These are phyloP conservation scores for Venturia effusa DNA, from an alignment of 2,329 filamentous ascomycete species.

Conservation along the genomic window DNA sequence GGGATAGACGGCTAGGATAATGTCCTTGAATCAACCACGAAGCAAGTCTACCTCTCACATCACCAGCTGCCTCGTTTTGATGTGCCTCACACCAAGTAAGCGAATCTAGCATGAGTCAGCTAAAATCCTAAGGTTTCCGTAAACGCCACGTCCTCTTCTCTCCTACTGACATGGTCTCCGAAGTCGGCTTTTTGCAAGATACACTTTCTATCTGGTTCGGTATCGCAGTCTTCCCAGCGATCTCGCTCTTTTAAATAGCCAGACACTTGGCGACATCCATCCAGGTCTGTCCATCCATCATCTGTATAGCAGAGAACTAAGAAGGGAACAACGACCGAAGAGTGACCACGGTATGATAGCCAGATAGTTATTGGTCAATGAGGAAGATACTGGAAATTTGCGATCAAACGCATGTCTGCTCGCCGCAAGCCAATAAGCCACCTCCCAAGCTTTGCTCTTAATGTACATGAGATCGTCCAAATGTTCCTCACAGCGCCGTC, in stretches of 20 bases:
- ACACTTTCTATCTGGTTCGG: too few relatives aligned
- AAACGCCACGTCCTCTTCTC: too few relatives aligned
- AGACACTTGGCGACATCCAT: too few relatives aligned
- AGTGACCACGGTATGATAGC: too few relatives aligned
- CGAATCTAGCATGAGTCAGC: too few relatives aligned
- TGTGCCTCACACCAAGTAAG: too few relatives aligned
- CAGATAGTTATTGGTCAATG: background rate
- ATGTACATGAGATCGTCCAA: background rate
- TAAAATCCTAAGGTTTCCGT: too few relatives aligned
- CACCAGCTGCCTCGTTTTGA: background rate
- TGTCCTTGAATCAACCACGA: background rate
- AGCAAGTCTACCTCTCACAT: background rate
- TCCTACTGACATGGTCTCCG: too few relatives aligned
- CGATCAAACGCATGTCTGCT: background rate
- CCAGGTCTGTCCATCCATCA: too few relatives aligned
- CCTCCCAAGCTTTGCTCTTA: background rate
- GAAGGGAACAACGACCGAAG: too few relatives aligned
- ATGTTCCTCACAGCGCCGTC: background rate
- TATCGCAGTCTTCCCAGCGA: background rate
- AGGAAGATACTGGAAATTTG: background rate
- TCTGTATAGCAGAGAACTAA: too few relatives aligned
- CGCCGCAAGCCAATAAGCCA: background rate
- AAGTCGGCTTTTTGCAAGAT: too few relatives aligned
- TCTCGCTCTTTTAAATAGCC: background rate
- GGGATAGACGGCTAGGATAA: background rate